A percentile compares a stretch with the other conserved stretches of the same genome.
These are phyloP conservation scores for Echites panduratus DNA, from an alignment of 257 asterid species.

Conservation along the genomic window DNA sequence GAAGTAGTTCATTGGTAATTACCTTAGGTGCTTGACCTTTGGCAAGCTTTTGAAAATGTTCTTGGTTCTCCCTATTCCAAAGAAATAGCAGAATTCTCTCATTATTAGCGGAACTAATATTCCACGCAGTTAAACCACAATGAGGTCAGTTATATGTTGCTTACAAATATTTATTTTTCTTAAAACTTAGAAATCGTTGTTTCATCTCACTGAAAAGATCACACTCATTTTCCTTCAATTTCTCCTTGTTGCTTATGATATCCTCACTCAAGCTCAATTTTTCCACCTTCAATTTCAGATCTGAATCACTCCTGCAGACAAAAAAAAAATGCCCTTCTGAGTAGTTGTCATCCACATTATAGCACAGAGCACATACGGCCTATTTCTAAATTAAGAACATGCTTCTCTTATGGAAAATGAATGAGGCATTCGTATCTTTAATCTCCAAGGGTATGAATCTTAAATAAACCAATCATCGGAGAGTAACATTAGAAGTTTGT, in stretches of 20 bases:
- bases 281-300: conserved; percentile 50
- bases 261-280: conserved; percentile 48
- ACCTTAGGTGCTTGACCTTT: conserved; percentile 84
- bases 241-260: conserved; percentile 30
- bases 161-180: conserved; percentile 74
- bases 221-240: conserved; percentile 25
- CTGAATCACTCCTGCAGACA: conserved; percentile 36
- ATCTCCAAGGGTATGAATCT: conserved; percentile 41
- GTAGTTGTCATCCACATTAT: conserved; percentile 7
- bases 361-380: conserved; percentile 8
- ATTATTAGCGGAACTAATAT: background rate
- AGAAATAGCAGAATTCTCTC: background rate
- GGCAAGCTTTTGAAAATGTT: conserved; percentile 62
- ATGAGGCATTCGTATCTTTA: conserved; percentile 46
- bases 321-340: conserved; percentile 18
- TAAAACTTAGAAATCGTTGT: conserved; percentile 73
- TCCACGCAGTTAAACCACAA: background rate
- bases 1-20: conserved; percentile 6
- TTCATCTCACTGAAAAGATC: conserved; percentile 62
- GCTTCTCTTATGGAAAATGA: conserved; percentile 52
- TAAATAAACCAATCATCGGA: conserved; percentile 41
- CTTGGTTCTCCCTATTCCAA: conserved; percentile 57
- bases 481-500: conserved; percentile 27
- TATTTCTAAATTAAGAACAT: conserved; percentile 24
- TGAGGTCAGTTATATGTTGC: conserved; percentile 17